Evolutionary conservation across 768 basidiomycete genomes (phyloP), one percentile per base, ranked within the genome.

Genomic region (Auricularia heimuer): DNA sequence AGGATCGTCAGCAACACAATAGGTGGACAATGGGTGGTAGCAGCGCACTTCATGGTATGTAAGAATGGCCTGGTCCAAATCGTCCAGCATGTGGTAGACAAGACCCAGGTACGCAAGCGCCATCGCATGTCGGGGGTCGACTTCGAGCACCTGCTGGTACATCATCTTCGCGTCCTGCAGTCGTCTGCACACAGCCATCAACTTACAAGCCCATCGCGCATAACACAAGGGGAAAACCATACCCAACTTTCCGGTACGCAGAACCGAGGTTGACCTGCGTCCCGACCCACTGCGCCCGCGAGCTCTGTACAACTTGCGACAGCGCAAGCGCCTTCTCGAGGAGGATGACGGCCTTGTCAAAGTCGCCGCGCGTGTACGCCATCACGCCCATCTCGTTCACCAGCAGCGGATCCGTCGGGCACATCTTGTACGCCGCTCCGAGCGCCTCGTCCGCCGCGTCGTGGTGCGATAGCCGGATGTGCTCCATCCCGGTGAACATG

Each of bases 401-500:
- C 58, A 98, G 79, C 64, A 98, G 77, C 44, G 97, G 95, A 71
- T 99, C 97, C 8, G 84, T 85, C 67, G 89, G 83, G 71, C 94
- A 95, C 78, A 95, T 87, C 3, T 81, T 76, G 69, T 86, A 78
- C 3, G 95, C 89, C 1, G 94, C 92, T 67, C 84, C 81, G 51
- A 99, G 80, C 18, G 96, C 90, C 71, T 98, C 96, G 61, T 91
- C 88, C 3, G 97, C 97, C 56, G 93, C 80, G 29, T 75, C 72
- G 68, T 85, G 81, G 67, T 98, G 93, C 35, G 88, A 90, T 6
- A 99, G 80, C 71, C 89, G 88, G 44, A 99, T 91, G 69, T 98
- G 92, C 75, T 99, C 96, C 95, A 98, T 98, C 4, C 96, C 97
- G 58, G 98, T 92, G 72, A 94, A 98, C 76, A 95, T 85, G 54